These are phyloP conservation scores for Kuraishia hungarica DNA, from an alignment of 805 yeast genomes.

Conservation along the genomic window DNA sequence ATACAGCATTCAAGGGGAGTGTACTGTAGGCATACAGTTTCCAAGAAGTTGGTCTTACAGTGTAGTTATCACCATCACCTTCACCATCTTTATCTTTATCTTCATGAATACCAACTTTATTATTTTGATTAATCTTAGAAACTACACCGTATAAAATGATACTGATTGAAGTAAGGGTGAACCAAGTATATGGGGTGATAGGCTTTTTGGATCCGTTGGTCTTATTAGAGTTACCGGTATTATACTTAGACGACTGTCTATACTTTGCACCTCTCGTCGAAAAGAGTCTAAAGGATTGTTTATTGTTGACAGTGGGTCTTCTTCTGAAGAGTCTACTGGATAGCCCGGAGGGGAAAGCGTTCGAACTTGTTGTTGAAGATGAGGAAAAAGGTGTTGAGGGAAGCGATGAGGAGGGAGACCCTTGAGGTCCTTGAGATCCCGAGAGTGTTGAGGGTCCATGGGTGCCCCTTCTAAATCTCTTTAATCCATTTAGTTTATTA, in stretches of 20 bases:
- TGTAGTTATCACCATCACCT: slow-evolving; percentile 20
- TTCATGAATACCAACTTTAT: slow-evolving; percentile 8
- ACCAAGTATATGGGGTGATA: slow-evolving; percentile 26
- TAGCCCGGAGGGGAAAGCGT: background rate
- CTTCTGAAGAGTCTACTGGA: background rate
- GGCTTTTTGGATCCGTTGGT: slow-evolving; percentile 5
- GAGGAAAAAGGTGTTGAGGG: background rate
- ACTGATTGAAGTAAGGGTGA: slow-evolving; percentile 46
- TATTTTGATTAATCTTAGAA: slow-evolving; percentile 26
- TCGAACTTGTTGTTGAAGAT: no score
- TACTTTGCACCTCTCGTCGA: slow-evolving; percentile 8
- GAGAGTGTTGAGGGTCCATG: background rate
- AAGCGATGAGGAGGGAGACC: no score
- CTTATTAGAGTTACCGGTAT: slow-evolving; percentile 1
- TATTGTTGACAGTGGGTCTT: background rate
- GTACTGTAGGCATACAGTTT: slow-evolving; percentile 82
- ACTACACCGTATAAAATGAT: slow-evolving; percentile 48
- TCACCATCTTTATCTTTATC: slow-evolving; percentile 13
- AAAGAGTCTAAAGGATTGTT: slow-evolving; percentile 5
- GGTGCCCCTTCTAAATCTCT: background rate
- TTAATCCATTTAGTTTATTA: no score
- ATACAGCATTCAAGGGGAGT: slow-evolving; percentile 82
- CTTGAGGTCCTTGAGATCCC: no score
- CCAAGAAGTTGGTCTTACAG: slow-evolving; percentile 71
- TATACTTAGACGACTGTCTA: background rate